Percentiles rank a stretch among this genome's conserved stretches.
These are phyloP conservation scores for Amanita polypyramis DNA, from an alignment of 768 basidiomycete genomes.

Conservation along the genomic window DNA sequence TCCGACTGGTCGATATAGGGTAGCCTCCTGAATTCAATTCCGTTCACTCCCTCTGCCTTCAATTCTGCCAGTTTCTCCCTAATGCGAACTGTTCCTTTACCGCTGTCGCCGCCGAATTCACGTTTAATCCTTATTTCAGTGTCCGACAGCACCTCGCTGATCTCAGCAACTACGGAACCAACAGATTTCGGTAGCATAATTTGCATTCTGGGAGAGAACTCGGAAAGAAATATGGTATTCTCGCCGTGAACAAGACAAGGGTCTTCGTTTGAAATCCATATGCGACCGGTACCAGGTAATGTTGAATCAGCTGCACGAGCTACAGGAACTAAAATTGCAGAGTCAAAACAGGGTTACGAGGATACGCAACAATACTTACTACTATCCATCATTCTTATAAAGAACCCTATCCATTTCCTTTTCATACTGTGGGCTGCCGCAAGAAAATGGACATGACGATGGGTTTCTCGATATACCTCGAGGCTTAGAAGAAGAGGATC, in stretches of 20 bases:
- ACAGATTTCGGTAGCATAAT: constrained; percentile 78
- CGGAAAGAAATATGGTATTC: constrained; percentile 64
- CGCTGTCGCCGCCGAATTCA: constrained; percentile 77
- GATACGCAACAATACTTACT: constrained; percentile 39
- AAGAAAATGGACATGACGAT: constrained; percentile 74
- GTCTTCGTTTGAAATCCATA: constrained; percentile 66
- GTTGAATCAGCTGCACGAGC: constrained; percentile 84
- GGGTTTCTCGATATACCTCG: constrained; percentile 78
- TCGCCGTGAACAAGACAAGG: constrained; percentile 77
- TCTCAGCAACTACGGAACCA: constrained; percentile 70
- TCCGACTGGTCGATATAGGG: constrained; percentile 90
- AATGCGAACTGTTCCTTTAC: constrained; percentile 57
- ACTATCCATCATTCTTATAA: constrained; percentile 74
- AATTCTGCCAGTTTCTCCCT: constrained; percentile 59
- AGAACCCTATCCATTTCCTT: constrained; percentile 67
- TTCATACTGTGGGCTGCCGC: constrained; percentile 87
- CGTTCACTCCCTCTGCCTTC: constrained; percentile 41
- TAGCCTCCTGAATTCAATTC: constrained; percentile 72
- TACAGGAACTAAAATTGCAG: constrained; percentile 80
- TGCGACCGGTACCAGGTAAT: constrained; percentile 59
- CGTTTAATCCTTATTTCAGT: constrained; percentile 76
- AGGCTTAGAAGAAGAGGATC: constrained; percentile 80
- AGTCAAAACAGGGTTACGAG: constrained; percentile 1
- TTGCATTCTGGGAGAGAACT: constrained; percentile 73
- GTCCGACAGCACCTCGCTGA: constrained; percentile 83